These are phyloP conservation scores for Dissophora globulifera DNA, from an alignment of 192 early-diverging fungal genomes.

Conservation along the genomic window DNA sequence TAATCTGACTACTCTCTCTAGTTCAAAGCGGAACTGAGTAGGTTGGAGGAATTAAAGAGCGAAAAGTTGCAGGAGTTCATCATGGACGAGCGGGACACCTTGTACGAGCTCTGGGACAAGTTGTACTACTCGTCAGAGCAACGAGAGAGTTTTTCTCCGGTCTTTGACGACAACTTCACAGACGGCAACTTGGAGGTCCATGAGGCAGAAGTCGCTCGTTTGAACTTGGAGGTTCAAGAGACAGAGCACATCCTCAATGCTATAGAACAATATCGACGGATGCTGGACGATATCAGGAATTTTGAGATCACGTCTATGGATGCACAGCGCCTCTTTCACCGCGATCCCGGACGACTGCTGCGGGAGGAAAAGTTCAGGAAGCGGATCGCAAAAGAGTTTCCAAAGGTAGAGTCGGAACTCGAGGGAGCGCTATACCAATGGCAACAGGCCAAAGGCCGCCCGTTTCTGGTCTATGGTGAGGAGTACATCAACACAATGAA, in stretches of 20 bases:
- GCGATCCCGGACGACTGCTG: constrained; percentile 61
- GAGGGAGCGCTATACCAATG: constrained; percentile 52
- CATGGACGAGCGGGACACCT: constrained; percentile 38
- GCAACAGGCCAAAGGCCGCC: constrained; percentile 43
- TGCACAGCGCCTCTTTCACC: constrained; percentile 54
- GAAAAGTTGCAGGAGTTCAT: constrained; percentile 59
- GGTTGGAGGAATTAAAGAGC: constrained; percentile 51
- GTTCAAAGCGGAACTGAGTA: constrained; percentile 55
- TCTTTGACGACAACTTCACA: constrained; percentile 32
- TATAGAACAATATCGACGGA: constrained; percentile 47
- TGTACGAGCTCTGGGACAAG: constrained; percentile 55
- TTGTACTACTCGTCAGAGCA: constrained; percentile 48
- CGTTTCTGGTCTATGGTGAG: constrained; percentile 60
- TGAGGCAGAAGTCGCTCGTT: constrained; percentile 53
- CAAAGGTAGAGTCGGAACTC: constrained; percentile 49
- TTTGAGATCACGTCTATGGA: constrained; percentile 52
- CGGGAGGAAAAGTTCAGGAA: constrained; percentile 64
- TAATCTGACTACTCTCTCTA: not conserved
- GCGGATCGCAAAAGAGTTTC: constrained; percentile 55
- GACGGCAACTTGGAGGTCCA: constrained; percentile 51
- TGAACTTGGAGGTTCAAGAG: constrained; percentile 47
- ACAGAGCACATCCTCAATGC: constrained; percentile 54
- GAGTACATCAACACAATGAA: constrained; percentile 50
- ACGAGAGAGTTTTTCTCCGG: constrained; percentile 29
- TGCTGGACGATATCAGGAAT: constrained; percentile 54